These are phyloP conservation scores for Pisolithus marmoratus DNA, from an alignment of 768 basidiomycete genomes.

Conservation along the genomic window DNA sequence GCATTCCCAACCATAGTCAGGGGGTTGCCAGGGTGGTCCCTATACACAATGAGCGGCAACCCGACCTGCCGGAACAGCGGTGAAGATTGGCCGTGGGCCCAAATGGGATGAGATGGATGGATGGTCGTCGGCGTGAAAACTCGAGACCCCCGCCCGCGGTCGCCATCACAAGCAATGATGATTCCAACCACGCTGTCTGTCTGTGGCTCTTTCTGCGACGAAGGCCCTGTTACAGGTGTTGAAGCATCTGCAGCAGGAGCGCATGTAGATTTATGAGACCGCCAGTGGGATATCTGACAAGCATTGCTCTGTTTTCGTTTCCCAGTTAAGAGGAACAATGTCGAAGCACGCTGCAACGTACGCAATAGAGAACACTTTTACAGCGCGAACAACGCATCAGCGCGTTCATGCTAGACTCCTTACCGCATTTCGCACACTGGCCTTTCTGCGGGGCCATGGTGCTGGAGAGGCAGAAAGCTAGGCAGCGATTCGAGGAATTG, in stretches of 20 bases:
- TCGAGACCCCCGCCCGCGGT: neutral
- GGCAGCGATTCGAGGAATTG: too few species aligned
- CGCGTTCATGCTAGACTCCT: too few species aligned
- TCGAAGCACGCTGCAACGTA: neutral
- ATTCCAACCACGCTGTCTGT: neutral
- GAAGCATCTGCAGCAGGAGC: neutral
- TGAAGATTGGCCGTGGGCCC: conserved; percentile 7
- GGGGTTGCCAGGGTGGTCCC: conserved; percentile 9
- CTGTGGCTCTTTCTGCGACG: neutral
- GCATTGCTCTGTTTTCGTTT: neutral
- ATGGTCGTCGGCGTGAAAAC: neutral
- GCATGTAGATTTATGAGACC: neutral
- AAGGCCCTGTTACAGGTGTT: neutral
- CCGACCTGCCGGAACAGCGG: conserved; percentile 9
- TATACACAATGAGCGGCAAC: conserved; percentile 13
- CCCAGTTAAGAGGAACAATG: neutral
- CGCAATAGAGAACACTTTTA: neutral
- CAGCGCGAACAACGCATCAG: too few species aligned
- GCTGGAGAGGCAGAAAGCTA: neutral
- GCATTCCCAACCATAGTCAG: conserved; percentile 5
- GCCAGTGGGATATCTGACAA: neutral
- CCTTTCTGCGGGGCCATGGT: neutral
- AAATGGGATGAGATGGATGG: conserved; percentile 7
- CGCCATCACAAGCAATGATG: neutral
- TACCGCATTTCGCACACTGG: too few species aligned